These are phyloP conservation scores for Chlorencoelia australis DNA, from an alignment of 2,329 filamentous ascomycete species.

Conservation along the genomic window DNA sequence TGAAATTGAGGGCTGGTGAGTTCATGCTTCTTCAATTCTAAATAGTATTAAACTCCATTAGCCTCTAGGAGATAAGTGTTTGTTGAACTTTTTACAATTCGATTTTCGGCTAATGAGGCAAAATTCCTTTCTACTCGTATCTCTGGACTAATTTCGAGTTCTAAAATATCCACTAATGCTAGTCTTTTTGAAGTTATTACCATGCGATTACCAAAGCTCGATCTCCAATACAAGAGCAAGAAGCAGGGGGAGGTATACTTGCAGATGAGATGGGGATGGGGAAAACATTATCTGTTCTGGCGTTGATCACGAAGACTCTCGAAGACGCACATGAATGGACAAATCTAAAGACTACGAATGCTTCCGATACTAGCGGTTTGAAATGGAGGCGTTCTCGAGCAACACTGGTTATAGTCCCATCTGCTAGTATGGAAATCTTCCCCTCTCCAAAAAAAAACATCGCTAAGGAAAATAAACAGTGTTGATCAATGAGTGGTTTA, in stretches of 20 bases:
- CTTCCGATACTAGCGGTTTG: neutral
- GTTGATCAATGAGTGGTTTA: conserved; percentile 32
- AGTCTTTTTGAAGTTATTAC: conserved; percentile 55
- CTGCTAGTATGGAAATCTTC: conserved; percentile 27
- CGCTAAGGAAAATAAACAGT: conserved; percentile 22
- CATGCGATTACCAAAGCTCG: conserved; percentile 74
- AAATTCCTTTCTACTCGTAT: too few species aligned
- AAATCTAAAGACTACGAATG: conserved; percentile 4
- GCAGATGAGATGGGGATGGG: conserved; percentile 51
- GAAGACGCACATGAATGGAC: conserved; percentile 22
- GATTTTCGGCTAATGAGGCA: too few species aligned
- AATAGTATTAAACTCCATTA: conserved; percentile 30
- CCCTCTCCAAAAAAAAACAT: neutral
- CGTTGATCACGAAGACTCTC: conserved; percentile 34
- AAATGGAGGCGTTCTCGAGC: conserved; percentile 23
- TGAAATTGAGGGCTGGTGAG: conserved; percentile 17
- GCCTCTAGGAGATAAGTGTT: too few species aligned
- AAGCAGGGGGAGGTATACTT: conserved; percentile 48
- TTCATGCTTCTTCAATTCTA: conserved; percentile 17
- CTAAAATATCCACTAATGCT: too few species aligned
- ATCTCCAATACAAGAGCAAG: too few species aligned
- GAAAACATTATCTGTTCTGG: conserved; percentile 39
- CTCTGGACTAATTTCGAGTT: too few species aligned
- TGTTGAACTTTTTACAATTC: too few species aligned
- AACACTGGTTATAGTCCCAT: conserved; percentile 36